Conservation (phyloP, 371 early-diverging fungal genomes). For the Paraphysoderma sedebokerense region DNA sequence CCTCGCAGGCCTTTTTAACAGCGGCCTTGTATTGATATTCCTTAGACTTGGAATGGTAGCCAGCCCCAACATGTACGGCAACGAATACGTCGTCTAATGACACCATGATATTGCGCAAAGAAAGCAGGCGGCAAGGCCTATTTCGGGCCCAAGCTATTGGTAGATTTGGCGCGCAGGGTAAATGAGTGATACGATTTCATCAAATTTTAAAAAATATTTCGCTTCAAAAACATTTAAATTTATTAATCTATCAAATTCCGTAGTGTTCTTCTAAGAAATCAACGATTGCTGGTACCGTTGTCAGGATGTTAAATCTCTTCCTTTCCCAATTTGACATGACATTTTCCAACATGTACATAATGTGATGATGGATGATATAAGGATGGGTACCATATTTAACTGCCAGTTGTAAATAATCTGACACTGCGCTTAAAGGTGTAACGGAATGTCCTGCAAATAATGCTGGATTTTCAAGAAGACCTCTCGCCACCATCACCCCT, state of each 20-base stretch:
- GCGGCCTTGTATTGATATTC: slow-evolving; percentile 9
- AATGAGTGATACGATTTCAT: no score
- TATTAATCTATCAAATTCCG: no score
- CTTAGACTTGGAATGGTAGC: slow-evolving; percentile 12
- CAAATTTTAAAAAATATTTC: no score
- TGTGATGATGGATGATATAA: slow-evolving; percentile 80
- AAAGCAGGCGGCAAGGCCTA: no score
- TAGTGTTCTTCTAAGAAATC: no score
- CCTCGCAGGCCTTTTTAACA: slow-evolving; percentile 10
- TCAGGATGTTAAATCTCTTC: background rate
- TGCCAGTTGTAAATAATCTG: slow-evolving; percentile 53
- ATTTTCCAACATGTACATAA: slow-evolving; percentile 85
- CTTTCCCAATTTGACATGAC: slow-evolving; percentile 42
- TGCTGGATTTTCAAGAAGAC: slow-evolving; percentile 78
- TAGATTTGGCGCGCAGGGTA: no score
- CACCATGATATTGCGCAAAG: no score
- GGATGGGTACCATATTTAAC: slow-evolving; percentile 65
- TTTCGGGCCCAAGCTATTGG: no score
- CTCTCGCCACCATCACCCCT: slow-evolving; percentile 77
- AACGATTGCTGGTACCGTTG: background rate
- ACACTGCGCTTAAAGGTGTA: slow-evolving; percentile 45
- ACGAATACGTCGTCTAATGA: no score
- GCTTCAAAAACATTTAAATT: no score
- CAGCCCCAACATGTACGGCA: slow-evolving; percentile 25
- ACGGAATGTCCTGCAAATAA: slow-evolving; percentile 45